Evolutionary conservation across 2,329 filamentous ascomycete species (phyloP).

Genomic region (Colletotrichum gloeosporioides): DNA sequence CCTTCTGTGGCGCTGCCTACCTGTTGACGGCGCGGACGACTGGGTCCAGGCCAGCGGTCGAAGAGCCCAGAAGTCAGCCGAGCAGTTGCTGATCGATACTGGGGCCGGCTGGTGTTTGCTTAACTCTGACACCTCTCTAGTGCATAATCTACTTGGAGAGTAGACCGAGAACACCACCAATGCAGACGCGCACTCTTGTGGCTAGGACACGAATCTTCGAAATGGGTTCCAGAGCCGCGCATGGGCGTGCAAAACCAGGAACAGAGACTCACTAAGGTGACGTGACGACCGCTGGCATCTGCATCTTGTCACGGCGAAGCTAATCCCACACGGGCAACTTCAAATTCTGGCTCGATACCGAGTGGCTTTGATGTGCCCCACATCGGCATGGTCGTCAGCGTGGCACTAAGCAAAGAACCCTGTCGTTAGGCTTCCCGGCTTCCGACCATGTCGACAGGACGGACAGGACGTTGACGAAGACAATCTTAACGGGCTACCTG

Average conservation of each 20-base stretch:
- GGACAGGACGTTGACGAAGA: background rate
- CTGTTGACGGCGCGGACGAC: background rate
- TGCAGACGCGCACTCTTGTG: background rate
- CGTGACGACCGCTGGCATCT: background rate
- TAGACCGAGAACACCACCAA: background rate
- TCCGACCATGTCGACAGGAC: background rate
- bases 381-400: background rate
- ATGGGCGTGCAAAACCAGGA: background rate
- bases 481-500: conserved; percentile 3
- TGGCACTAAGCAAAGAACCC: conserved; percentile 2
- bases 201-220: background rate
- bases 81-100: background rate
- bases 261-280: background rate
- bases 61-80: conserved; percentile 9
- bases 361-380: background rate
- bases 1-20: background rate
- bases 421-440: background rate
- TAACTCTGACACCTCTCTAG: background rate
- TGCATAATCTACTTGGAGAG: background rate
- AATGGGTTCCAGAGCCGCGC: background rate
- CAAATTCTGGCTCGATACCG: background rate
- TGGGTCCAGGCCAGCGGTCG: background rate
- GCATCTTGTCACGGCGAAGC: background rate
- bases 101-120: background rate
- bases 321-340: background rate